Conservation (phyloP, 2,329 filamentous ascomycete species). For the Colletotrichum kahawae region DNA sequence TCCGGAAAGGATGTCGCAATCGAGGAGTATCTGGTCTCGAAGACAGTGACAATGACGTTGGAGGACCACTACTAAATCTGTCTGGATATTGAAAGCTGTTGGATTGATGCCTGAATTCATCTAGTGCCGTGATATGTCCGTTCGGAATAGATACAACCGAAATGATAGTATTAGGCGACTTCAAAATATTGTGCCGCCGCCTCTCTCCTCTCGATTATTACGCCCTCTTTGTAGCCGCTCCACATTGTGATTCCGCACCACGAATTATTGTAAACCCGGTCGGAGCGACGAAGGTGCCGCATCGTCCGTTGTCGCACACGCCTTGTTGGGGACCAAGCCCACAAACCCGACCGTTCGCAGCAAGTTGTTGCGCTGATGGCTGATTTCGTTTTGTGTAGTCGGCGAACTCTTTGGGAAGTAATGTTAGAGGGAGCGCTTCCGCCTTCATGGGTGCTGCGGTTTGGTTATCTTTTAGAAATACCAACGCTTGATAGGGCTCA, state of each 20-base stretch:
- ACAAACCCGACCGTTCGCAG: slow-evolving; percentile 1
- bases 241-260: not conserved
- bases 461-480: not conserved
- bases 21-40: slow-evolving; percentile 50
- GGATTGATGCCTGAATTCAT: not conserved
- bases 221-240: not conserved
- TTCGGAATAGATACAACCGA: not conserved
- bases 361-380: not conserved
- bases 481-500: too few relatives aligned
- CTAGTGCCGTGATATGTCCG: not conserved
- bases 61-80: slow-evolving; percentile 38
- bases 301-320: slow-evolving; percentile 12
- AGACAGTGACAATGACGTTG: slow-evolving; percentile 48
- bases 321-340: not conserved
- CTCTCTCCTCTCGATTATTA: not conserved
- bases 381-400: not conserved
- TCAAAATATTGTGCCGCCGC: not conserved
- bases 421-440: not conserved
- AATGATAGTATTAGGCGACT: not conserved
- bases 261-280: not conserved
- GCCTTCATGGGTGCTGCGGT: not conserved
- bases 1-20: slow-evolving; percentile 52
- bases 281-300: slow-evolving; percentile 10
- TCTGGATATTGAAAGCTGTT: too few relatives aligned
- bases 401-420: not conserved